Base-by-base conservation (phyloP, 2,329 filamentous ascomycete species). In the Beauveria sp. region DNA sequence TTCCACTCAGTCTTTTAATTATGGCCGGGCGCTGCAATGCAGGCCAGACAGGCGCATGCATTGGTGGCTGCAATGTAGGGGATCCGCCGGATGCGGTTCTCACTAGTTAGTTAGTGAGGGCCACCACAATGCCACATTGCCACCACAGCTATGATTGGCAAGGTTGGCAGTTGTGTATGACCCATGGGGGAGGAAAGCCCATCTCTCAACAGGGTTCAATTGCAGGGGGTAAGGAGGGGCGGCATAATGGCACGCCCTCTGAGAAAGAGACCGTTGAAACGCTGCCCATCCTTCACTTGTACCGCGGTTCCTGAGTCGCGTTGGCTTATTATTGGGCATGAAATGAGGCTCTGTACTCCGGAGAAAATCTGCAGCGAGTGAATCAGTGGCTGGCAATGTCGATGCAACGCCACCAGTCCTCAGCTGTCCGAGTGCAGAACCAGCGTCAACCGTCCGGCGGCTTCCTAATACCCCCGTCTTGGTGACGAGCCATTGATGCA, bases 291-390 rank as follows among this genome's bases (percentile, higher is more conserved):
- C 22, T 49, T 26, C 42, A 7, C 7, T 16, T 38, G 16, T 40
- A 24, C 55, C 55, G 55, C 55, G 55, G 55, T 42, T 58, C 55
- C 55, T 59, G 57, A 59, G 57, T 59, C 57, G 57, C 51, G 54
- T 34, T 28, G 45, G 55, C 55, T 38, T 26, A 30, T 9, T 30
- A 30, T 30, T 30, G 49, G 30, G 55, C 55, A 58, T 58, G 34
- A 50, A 58, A 16, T 45, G 20, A 42, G 45, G 45, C 28, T 46
- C 55, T 58, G 28, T n/a, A 4, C 34, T 16, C 34, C 34, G 14
- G 16, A 16, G 46, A 22, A 58, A 28, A 58, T 58, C 45, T 14
- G 26, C 28, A 50, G 45, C 22, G 16, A n/a, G 16, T 43, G 8
- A 50, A 47, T 22, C 26, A 53, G 30, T 20, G 24, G 10, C 20